Conservation (phyloP, 2,329 filamentous ascomycete species). For the Diaporthe citrichinensis region DNA sequence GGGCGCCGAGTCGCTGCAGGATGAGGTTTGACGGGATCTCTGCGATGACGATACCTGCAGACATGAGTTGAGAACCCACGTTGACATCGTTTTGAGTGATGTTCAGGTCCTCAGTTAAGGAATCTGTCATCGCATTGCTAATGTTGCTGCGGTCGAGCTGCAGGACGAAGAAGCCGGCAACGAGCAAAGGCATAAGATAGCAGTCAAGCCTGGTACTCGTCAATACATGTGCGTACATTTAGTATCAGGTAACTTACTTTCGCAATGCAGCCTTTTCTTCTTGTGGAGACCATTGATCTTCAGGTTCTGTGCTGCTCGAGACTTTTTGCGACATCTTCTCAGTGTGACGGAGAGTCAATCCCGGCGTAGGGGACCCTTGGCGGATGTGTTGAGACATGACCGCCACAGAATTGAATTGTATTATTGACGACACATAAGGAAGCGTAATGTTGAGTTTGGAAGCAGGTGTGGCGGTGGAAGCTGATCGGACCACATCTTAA, state of each 20-base stretch:
- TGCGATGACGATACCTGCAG: conserved; percentile 55
- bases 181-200: conserved; percentile 58
- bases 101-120: conserved; percentile 63
- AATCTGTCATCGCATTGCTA: conserved; percentile 62
- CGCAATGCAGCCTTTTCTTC: neutral
- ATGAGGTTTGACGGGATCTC: conserved; percentile 60
- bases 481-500: neutral
- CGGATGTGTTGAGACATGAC: neutral
- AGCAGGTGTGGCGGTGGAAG: neutral
- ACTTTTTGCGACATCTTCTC: neutral
- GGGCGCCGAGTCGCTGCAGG: conserved; percentile 56
- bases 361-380: neutral
- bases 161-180: conserved; percentile 59
- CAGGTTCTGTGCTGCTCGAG: neutral
- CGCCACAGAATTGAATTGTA: neutral
- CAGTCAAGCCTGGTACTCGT: conserved; percentile 54
- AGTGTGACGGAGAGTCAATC: neutral
- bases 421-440: neutral
- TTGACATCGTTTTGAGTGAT: conserved; percentile 67
- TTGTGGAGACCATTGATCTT: neutral
- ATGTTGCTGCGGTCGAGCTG: conserved; percentile 58
- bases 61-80: conserved; percentile 56
- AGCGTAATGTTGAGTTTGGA: neutral
- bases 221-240: neutral
- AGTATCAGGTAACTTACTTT: neutral